These are phyloP conservation scores for Aspergillus novoparasiticus DNA, from an alignment of 2,329 filamentous ascomycete species.

Conservation along the genomic window DNA sequence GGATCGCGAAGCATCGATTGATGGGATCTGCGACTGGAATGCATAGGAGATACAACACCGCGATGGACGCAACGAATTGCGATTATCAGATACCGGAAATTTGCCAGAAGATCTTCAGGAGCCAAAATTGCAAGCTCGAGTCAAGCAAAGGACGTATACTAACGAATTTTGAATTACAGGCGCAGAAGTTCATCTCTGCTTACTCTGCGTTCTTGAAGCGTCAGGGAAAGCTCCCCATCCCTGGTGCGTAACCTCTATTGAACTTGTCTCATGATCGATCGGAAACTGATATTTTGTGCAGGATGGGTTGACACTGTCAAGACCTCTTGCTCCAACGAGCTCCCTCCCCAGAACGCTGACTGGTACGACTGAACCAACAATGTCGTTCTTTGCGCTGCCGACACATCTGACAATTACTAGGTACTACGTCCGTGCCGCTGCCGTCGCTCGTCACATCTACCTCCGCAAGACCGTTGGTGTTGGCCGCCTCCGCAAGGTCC, in stretches of 20 bases:
- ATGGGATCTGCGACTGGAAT: constrained; percentile 2
- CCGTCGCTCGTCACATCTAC: constrained; percentile 98
- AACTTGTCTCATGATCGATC: neutral
- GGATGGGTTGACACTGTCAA: constrained; percentile 99
- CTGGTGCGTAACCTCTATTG: constrained; percentile 55
- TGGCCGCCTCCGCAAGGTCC: constrained; percentile 93
- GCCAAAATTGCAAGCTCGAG: neutral
- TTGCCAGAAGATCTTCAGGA: neutral
- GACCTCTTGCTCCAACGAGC: constrained; percentile 94
- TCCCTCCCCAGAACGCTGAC: constrained; percentile 96
- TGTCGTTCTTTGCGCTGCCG: neutral
- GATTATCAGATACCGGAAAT: neutral
- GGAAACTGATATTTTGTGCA: constrained; percentile 37
- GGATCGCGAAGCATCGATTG: constrained; percentile 4
- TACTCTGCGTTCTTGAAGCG: constrained; percentile 72
- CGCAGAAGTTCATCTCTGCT: constrained; percentile 69
- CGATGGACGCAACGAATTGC: neutral
- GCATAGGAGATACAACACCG: neutral
- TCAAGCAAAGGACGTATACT: constrained; percentile 16
- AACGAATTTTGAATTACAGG: constrained; percentile 42
- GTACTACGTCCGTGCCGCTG: constrained; percentile 83
- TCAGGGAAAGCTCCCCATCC: constrained; percentile 70
- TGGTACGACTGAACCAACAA: constrained; percentile 69
- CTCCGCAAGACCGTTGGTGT: constrained; percentile 99
- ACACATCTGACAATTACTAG: constrained; percentile 33